Evolutionary conservation across 2,329 filamentous ascomycete genomes (phyloP).

Genomic region (Plectosphaerella cucumerina): DNA sequence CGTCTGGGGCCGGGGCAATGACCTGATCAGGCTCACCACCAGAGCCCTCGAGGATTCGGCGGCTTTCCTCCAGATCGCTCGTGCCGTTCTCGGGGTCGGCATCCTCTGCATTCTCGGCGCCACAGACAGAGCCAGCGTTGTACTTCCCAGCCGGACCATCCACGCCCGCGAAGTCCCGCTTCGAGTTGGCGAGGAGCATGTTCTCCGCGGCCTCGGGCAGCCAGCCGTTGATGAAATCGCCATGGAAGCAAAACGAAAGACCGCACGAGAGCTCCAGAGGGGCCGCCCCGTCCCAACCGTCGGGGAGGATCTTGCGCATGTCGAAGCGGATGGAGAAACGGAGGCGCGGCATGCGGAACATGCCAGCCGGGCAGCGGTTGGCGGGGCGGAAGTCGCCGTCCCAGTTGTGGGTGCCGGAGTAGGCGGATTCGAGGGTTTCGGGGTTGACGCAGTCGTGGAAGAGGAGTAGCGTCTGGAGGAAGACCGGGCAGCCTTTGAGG

Average conservation of each 20-base stretch:
- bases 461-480: constrained; percentile 17
- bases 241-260: constrained; percentile 35
- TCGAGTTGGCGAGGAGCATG: constrained; percentile 30
- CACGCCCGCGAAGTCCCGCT: constrained; percentile 31
- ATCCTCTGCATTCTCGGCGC: constrained; percentile 28
- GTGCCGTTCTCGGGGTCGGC: constrained; percentile 35
- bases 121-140: constrained; percentile 15
- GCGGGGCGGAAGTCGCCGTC: constrained; percentile 9
- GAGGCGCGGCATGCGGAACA: constrained; percentile 41
- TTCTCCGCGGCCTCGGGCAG: constrained; percentile 31
- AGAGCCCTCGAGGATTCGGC: neutral
- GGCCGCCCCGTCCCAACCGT: constrained; percentile 37
- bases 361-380: constrained; percentile 35
- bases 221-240: constrained; percentile 46
- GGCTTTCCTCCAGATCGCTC: constrained; percentile 29
- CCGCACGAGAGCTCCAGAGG: constrained; percentile 39
- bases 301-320: constrained; percentile 33
- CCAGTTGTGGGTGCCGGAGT: constrained; percentile 12
- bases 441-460: constrained; percentile 20
- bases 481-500: constrained; percentile 19
- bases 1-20: too few relatives aligned
- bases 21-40: too few relatives aligned
- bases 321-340: constrained; percentile 44
- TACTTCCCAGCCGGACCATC: constrained; percentile 22
- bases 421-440: constrained; percentile 16